Conservation (phyloP, 257 asterid genomes). For the Lavandula angustifolia region DNA sequence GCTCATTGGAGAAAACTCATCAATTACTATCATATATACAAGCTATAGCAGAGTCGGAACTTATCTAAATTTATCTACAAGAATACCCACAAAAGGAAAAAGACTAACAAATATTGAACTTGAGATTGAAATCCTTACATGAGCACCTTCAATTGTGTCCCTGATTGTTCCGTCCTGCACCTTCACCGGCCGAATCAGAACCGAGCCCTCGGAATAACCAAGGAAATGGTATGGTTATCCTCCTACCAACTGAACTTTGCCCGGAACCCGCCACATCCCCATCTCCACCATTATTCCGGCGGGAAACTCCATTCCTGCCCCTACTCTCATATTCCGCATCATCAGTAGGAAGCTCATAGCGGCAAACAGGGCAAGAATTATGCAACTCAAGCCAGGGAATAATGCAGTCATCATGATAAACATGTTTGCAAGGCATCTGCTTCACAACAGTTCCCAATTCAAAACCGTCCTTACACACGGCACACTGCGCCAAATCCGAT, state of each 20-base stretch:
- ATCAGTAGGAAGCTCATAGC: constrained; percentile 80
- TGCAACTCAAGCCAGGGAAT: constrained; percentile 84
- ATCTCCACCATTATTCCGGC: constrained; percentile 19
- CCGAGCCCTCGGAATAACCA: constrained; percentile 53
- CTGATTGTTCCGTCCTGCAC: constrained; percentile 36
- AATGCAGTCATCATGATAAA: constrained; percentile 71
- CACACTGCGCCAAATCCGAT: constrained; percentile 72
- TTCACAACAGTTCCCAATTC: constrained; percentile 55
- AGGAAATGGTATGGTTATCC: constrained; percentile 48
- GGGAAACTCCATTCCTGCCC: constrained; percentile 30
- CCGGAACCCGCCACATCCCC: constrained; percentile 32
- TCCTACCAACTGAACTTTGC: constrained; percentile 39
- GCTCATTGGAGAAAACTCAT: neutral
- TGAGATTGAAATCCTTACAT: constrained; percentile 25
- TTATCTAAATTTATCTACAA: constrained; percentile 5
- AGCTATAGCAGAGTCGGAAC: constrained; percentile 13
- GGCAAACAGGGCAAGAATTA: constrained; percentile 83
- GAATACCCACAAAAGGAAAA: neutral
- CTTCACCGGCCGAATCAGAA: constrained; percentile 45
- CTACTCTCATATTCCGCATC: constrained; percentile 70
- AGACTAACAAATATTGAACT: neutral
- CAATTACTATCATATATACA: constrained; percentile 2
- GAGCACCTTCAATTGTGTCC: constrained; percentile 33
- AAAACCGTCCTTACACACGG: constrained; percentile 83
- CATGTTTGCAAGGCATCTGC: constrained; percentile 87